Conservation (phyloP, 1,284 basidiomycete genomes). For the Meripilus lineatus region DNA sequence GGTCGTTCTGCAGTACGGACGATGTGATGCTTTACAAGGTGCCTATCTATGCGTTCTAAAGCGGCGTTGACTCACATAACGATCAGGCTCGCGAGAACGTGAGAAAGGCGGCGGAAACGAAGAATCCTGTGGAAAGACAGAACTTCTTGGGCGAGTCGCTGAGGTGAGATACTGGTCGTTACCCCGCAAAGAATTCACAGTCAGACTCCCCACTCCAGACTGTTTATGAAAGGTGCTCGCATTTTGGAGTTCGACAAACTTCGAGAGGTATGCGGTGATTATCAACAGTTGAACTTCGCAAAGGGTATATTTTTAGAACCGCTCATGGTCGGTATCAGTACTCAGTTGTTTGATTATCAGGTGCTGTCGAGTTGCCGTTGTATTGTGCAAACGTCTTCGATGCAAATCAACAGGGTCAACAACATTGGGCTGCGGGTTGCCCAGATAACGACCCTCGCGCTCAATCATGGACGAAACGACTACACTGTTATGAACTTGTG, state of each 20-base stretch:
- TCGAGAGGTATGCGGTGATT: slow-evolving; percentile 82
- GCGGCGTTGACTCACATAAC: background rate
- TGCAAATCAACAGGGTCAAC: slow-evolving; percentile 69
- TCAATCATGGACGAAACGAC: slow-evolving; percentile 55
- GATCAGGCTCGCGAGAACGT: slow-evolving; percentile 87
- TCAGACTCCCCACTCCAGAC: slow-evolving; percentile 35
- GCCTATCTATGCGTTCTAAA: slow-evolving; percentile 4
- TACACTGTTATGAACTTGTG: slow-evolving; percentile 79
- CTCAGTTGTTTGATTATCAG: slow-evolving; percentile 29
- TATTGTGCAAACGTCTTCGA: slow-evolving; percentile 83
- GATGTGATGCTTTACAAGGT: slow-evolving; percentile 98
- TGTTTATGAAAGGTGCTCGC: slow-evolving; percentile 85
- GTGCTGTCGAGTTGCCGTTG: slow-evolving; percentile 85
- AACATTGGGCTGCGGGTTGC: slow-evolving; percentile 71
- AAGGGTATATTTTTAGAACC: slow-evolving; percentile 46
- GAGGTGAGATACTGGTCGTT: slow-evolving; percentile 45
- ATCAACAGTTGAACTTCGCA: slow-evolving; percentile 78
- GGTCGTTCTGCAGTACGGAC: slow-evolving; percentile 96
- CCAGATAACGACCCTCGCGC: slow-evolving; percentile 59
- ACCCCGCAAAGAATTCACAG: background rate
- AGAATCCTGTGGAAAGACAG: slow-evolving; percentile 66
- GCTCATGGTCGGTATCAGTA: background rate
- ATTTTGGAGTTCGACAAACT: slow-evolving; percentile 85
- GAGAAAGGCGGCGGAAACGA: slow-evolving; percentile 83
- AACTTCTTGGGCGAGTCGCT: slow-evolving; percentile 80